Evolutionary conservation across 306 rosid species (phyloP).

Genomic region (Lablab purpureus): DNA sequence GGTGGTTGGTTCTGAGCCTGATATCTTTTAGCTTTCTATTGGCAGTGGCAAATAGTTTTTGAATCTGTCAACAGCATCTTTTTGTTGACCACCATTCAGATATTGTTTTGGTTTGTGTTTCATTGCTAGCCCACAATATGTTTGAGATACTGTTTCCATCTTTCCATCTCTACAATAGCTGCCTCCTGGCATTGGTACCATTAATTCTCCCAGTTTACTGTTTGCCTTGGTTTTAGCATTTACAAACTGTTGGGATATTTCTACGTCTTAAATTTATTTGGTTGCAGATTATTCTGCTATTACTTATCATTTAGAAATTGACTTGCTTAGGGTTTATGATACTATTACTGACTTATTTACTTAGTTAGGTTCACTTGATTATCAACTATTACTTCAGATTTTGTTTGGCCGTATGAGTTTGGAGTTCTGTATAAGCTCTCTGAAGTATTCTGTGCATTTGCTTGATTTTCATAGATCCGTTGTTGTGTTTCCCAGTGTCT

Average conservation of each 20-base stretch:
- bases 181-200: slow-evolving; percentile 3
- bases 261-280: neutral
- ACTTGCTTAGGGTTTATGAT: neutral
- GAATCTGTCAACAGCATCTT: slow-evolving; percentile 15
- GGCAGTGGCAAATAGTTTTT: neutral
- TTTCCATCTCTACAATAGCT: neutral
- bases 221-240: neutral
- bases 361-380: slow-evolving; percentile 11
- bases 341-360: slow-evolving; percentile 5
- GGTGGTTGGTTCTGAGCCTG: slow-evolving; percentile 20
- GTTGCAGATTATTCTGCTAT: neutral
- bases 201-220: neutral
- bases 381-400: neutral
- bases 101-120: slow-evolving; percentile 3
- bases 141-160: slow-evolving; percentile 9
- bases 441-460: neutral
- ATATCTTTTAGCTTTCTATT: slow-evolving; percentile 9
- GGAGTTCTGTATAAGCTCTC: slow-evolving; percentile 29
- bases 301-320: slow-evolving; percentile 14
- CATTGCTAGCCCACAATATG: neutral
- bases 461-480: slow-evolving; percentile 8
- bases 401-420: neutral
- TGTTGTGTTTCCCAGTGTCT: slow-evolving; percentile 28
- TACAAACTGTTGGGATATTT: neutral
- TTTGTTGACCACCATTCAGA: slow-evolving; percentile 25